A percentile compares a stretch with the other conserved stretches of the same genome.
These are phyloP conservation scores for Saccharomycopsis oosterbeekiorum DNA, from an alignment of 805 yeast species.

Conservation along the genomic window DNA sequence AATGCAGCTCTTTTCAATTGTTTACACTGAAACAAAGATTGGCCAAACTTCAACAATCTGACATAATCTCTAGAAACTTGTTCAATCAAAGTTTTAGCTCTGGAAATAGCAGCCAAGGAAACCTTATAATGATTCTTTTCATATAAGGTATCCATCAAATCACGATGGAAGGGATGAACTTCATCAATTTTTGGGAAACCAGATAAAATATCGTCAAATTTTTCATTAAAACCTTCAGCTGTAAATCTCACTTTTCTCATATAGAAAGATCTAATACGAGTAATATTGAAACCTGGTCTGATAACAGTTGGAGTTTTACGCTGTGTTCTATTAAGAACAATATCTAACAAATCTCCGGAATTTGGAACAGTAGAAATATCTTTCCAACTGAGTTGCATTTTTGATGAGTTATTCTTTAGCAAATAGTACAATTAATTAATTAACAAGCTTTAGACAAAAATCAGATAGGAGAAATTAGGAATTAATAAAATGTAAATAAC, in stretches of 20 bases:
- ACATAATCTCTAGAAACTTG: slow-evolving; percentile 94
- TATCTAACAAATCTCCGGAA: slow-evolving; percentile 88
- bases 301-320: slow-evolving; percentile 99
- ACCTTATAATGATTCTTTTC: slow-evolving; percentile 98
- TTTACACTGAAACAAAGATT: slow-evolving; percentile 96
- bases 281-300: slow-evolving; percentile 91
- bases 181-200: slow-evolving; percentile 97
- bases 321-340: slow-evolving; percentile 94
- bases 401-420: slow-evolving; percentile 8
- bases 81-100: slow-evolving; percentile 89
- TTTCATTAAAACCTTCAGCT: slow-evolving; percentile 91
- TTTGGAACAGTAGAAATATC: slow-evolving; percentile 94
- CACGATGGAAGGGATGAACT: slow-evolving; percentile 97
- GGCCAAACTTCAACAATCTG: slow-evolving; percentile 92
- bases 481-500: not conserved
- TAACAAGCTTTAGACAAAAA: too few species aligned
- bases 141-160: slow-evolving; percentile 93
- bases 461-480: not conserved
- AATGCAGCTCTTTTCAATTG: slow-evolving; percentile 97
- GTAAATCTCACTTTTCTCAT: slow-evolving; percentile 97
- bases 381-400: slow-evolving; percentile 96
- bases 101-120: slow-evolving; percentile 86
- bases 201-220: slow-evolving; percentile 70
- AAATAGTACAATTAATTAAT: too few species aligned
- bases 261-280: slow-evolving; percentile 93